These are phyloP conservation scores for Trapa bicornis DNA, from an alignment of 345 rosid species.

Conservation along the genomic window DNA sequence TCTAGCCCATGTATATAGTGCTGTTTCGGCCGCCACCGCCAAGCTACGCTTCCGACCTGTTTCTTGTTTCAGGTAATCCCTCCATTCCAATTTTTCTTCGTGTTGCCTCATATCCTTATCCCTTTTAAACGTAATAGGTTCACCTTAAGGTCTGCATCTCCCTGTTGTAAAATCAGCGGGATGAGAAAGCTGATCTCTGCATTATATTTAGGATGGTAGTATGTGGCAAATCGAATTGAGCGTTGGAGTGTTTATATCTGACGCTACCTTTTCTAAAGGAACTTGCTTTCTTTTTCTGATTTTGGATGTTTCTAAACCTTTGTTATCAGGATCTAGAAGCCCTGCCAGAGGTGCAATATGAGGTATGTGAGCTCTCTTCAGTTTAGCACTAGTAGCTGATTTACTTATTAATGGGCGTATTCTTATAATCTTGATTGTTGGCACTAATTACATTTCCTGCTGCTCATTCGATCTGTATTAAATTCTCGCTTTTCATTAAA, in stretches of 20 bases:
- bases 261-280: background rate
- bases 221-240: background rate
- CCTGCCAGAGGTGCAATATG: constrained; percentile 1
- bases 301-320: background rate
- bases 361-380: constrained; percentile 1
- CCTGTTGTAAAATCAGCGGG: background rate
- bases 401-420: background rate
- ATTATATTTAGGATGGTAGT: background rate
- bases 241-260: background rate
- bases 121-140: too few relatives aligned
- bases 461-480: background rate
- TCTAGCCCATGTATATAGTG: background rate
- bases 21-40: background rate
- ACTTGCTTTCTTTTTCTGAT: background rate
- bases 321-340: constrained; percentile 2
- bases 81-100: background rate
- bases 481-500: background rate
- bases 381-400: background rate
- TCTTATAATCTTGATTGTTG: background rate
- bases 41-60: background rate
- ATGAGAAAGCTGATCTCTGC: background rate
- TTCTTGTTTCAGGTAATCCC: background rate
- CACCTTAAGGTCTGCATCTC: too few relatives aligned
- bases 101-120: too few relatives aligned
- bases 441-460: too few relatives aligned